Evolutionary conservation across 2,329 filamentous ascomycete genomes (phyloP).

Genomic region (Pseudopyrenochaeta lycopersici): DNA sequence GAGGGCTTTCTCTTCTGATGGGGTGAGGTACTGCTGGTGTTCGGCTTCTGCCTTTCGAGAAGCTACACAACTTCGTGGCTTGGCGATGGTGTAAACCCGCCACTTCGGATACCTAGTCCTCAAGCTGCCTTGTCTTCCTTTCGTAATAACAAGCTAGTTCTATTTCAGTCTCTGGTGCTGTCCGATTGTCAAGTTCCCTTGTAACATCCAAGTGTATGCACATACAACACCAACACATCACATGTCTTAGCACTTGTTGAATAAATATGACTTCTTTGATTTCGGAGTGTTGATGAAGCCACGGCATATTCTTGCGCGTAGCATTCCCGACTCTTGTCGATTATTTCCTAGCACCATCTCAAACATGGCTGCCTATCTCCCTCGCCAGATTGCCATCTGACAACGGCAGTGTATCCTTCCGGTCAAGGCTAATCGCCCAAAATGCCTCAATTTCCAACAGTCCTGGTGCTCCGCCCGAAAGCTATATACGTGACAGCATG

Average conservation of each 20-base stretch:
- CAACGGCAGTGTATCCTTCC: slow-evolving; percentile 2
- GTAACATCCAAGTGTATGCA: neutral
- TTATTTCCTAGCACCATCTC: slow-evolving; percentile 1
- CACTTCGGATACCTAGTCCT: too few relatives aligned
- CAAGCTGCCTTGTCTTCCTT: too few relatives aligned
- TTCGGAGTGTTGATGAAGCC: slow-evolving; percentile 22
- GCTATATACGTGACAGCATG: slow-evolving; percentile 40
- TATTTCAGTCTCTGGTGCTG: too few relatives aligned
- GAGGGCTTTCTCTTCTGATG: too few relatives aligned
- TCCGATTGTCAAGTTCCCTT: too few relatives aligned
- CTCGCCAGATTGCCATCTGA: slow-evolving; percentile 11
- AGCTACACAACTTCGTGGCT: too few relatives aligned
- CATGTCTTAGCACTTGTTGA: too few relatives aligned
- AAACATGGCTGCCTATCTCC: slow-evolving; percentile 1
- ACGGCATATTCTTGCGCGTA: slow-evolving; percentile 8
- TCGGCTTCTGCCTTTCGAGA: too few relatives aligned
- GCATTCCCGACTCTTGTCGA: slow-evolving; percentile 19
- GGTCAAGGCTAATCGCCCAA: neutral
- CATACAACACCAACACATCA: too few relatives aligned
- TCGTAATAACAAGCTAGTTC: too few relatives aligned
- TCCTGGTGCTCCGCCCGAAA: slow-evolving; percentile 5
- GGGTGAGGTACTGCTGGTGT: too few relatives aligned
- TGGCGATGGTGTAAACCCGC: too few relatives aligned
- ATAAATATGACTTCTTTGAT: neutral
- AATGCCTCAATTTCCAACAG: slow-evolving; percentile 3